A percentile compares a stretch with the other conserved stretches of the same genome.
Conservation (phyloP, 139 green algal genomes). For the Desmodesmus armatus region DNA sequence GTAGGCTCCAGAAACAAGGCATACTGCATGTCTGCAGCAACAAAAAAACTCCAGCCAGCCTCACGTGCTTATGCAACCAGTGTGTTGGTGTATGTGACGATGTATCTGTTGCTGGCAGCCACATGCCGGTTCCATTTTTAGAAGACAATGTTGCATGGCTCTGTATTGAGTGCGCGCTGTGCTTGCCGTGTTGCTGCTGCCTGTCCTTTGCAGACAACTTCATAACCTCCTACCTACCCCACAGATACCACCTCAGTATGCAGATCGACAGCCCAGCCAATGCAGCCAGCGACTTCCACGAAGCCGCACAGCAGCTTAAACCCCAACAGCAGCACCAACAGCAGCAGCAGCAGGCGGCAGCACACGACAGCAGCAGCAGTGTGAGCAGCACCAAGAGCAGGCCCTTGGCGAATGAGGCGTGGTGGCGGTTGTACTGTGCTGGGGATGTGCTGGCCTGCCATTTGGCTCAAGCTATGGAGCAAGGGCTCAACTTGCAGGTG, state of each 20-base stretch:
- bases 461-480: conserved; percentile 26
- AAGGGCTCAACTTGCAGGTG: conserved; percentile 36
- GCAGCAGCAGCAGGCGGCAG: neutral
- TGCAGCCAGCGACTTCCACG: conserved; percentile 40
- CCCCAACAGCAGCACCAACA: conserved; percentile 25
- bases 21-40: no score
- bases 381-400: neutral
- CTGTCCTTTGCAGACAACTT: conserved; percentile 56
- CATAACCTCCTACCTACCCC: conserved; percentile 51
- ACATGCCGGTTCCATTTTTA: no score
- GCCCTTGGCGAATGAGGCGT: conserved; percentile 59
- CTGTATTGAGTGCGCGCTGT: no score
- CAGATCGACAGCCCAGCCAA: conserved; percentile 25
- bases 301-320: conserved; percentile 9
- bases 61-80: no score
- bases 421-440: conserved; percentile 63
- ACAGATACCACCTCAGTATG: conserved; percentile 19
- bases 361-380: neutral
- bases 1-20: no score
- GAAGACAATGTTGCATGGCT: no score
- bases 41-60: no score
- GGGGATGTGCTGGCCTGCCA: conserved; percentile 47
- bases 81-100: no score
- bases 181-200: no score
- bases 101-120: no score